These are phyloP conservation scores for Dissophora ornata DNA, from an alignment of 192 early-diverging fungal genomes.

Conservation along the genomic window DNA sequence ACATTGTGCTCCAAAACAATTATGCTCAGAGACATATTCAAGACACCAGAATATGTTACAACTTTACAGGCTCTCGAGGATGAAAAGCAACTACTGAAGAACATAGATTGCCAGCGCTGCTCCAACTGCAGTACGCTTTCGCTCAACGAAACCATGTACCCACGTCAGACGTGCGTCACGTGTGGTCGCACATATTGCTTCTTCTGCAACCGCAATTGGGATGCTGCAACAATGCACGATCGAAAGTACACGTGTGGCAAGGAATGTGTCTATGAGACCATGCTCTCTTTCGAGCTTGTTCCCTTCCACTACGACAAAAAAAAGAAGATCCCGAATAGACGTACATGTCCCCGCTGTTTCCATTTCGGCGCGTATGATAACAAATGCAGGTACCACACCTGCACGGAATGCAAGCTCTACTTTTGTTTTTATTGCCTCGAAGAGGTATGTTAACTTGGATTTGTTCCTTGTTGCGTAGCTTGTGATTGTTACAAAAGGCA, in stretches of 20 bases:
- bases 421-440: conserved; percentile 32
- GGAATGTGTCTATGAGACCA: conserved; percentile 28
- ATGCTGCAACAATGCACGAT: conserved; percentile 19
- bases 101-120: conserved; percentile 37
- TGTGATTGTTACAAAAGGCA: too few relatives aligned
- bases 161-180: conserved; percentile 16
- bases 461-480: too few relatives aligned
- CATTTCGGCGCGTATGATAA: conserved; percentile 30
- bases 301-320: conserved; percentile 17
- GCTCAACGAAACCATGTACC: conserved; percentile 28
- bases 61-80: conserved; percentile 28
- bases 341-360: conserved; percentile 29
- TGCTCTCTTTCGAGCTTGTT: conserved; percentile 22
- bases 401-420: conserved; percentile 12
- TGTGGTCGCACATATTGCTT: conserved; percentile 24
- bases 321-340: conserved; percentile 23
- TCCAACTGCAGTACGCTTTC: conserved; percentile 16
- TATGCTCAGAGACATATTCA: conserved; percentile 24
- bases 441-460: too few relatives aligned
- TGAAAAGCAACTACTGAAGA: conserved; percentile 15
- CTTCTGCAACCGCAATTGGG: conserved; percentile 39
- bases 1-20: conserved; percentile 26
- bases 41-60: conserved; percentile 26
- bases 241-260: conserved; percentile 25
- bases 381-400: conserved; percentile 38